Percentiles rank a stretch among this genome's conserved stretches.
Evolutionary conservation across 192 early-diverging fungal genomes (phyloP).

Genomic region (Diversispora epigaea): DNA sequence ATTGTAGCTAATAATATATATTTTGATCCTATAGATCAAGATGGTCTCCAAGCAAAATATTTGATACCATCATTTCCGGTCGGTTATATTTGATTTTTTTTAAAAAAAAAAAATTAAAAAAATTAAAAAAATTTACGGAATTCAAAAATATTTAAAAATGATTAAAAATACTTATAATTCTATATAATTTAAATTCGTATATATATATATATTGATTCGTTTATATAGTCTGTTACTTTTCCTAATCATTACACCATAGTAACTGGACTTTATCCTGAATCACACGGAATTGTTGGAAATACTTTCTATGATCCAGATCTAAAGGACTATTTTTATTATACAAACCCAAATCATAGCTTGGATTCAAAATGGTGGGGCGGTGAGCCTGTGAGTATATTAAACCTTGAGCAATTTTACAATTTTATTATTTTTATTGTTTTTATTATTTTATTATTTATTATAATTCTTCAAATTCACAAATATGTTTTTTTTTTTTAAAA

Average conservation of each 20-base stretch:
- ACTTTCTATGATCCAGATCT: conserved; percentile 74
- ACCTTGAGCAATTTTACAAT: not conserved
- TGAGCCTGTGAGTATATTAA: conserved; percentile 64
- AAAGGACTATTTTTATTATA: conserved; percentile 78
- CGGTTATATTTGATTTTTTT: not conserved
- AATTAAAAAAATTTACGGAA: no score
- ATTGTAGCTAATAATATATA: not conserved
- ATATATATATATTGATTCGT: no score
- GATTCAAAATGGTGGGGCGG: conserved; percentile 86
- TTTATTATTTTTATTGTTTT: not conserved
- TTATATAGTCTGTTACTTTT: conserved; percentile 69
- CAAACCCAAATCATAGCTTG: conserved; percentile 56
- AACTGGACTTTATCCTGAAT: conserved; percentile 90
- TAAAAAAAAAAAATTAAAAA: not conserved
- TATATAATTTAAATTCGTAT: not conserved
- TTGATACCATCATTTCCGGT: conserved; percentile 75
- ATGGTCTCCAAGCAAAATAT: conserved; percentile 56
- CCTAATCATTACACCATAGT: conserved; percentile 91
- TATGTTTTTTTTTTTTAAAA: conserved; percentile 23
- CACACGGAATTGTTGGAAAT: conserved; percentile 89
- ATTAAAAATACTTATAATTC: not conserved
- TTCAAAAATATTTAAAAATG: not conserved
- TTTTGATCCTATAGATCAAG: conserved; percentile 35
- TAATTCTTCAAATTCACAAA: not conserved
- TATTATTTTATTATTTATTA: not conserved